Conservation (phyloP, 2,329 filamentous ascomycete species). For the Exophiala aquamarina region DNA sequence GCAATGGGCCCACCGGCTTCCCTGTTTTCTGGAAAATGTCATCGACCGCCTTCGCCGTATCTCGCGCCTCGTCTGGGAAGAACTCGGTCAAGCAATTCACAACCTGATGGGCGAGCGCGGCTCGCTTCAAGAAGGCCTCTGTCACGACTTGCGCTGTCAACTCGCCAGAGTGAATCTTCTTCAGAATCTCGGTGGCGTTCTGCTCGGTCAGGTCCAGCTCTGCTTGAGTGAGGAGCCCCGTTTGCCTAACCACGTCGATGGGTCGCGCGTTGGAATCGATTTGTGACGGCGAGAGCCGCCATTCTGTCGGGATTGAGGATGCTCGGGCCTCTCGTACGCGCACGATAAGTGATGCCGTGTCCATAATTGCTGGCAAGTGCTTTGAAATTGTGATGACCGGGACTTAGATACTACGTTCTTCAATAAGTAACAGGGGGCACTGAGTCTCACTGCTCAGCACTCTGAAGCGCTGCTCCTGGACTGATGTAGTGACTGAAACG, state of each 20-base stretch:
- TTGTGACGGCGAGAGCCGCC: constrained; percentile 28
- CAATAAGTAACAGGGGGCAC: too few relatives aligned
- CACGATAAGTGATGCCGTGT: neutral
- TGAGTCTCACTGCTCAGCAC: too few relatives aligned
- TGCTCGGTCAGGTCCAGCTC: constrained; percentile 58
- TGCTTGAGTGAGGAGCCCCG: constrained; percentile 49
- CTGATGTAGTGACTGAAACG: too few relatives aligned
- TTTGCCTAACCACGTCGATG: constrained; percentile 46
- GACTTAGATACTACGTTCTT: too few relatives aligned
- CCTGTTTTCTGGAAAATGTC: constrained; percentile 30
- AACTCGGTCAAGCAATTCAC: constrained; percentile 38
- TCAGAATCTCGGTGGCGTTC: constrained; percentile 41
- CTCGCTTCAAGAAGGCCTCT: constrained; percentile 53
- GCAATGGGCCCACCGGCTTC: constrained; percentile 35
- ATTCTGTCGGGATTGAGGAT: constrained; percentile 38
- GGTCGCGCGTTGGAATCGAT: constrained; percentile 2
- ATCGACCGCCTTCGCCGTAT: constrained; percentile 37
- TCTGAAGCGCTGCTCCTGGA: too few relatives aligned
- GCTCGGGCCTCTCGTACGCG: constrained; percentile 33
- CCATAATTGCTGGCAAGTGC: neutral
- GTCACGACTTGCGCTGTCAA: constrained; percentile 47
- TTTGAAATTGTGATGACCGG: too few relatives aligned
- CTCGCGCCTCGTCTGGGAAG: constrained; percentile 36
- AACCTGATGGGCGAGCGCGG: constrained; percentile 30
- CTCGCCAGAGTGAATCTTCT: constrained; percentile 33